phyloP scores from a whole-genome alignment of 306 rosid genomes.

The Trifolium pratense region DNA sequence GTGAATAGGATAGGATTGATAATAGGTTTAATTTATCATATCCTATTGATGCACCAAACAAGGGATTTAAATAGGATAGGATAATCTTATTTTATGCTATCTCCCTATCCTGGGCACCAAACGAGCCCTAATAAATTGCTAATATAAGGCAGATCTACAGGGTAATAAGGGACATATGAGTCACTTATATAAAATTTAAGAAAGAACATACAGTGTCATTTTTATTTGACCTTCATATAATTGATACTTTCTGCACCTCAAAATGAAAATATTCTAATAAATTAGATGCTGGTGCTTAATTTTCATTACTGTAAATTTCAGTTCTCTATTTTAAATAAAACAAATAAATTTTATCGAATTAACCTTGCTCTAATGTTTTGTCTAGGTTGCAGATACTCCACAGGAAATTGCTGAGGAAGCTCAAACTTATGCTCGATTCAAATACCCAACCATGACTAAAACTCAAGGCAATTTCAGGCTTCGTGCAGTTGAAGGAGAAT shows the following conservation, averaged over 20 bases:
- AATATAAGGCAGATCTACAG: background rate
- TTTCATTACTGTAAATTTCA: slow-evolving; percentile 26
- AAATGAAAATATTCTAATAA: background rate
- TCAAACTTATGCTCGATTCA: slow-evolving; percentile 88
- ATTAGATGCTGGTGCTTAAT: background rate
- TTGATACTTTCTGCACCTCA: background rate
- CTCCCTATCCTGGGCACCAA: no score
- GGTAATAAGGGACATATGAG: background rate
- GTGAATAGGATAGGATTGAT: no score
- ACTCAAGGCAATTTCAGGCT: slow-evolving; percentile 88
- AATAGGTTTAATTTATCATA: no score
- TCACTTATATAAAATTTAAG: no score
- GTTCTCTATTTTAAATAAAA: background rate
- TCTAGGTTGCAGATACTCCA: slow-evolving; percentile 98
- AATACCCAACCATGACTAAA: slow-evolving; percentile 88
- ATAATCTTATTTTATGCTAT: no score
- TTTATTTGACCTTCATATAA: background rate
- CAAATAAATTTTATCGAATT: background rate
- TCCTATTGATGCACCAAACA: no score
- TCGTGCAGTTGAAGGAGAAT: slow-evolving; percentile 87
- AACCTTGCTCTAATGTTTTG: slow-evolving; percentile 30
- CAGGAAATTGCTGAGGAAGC: slow-evolving; percentile 91
- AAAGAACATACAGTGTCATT: background rate
- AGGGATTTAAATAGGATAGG: no score
- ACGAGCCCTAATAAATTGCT: background rate